These are phyloP conservation scores for Aspergillus nidulans DNA, from an alignment of 495 filamentous ascomycete species.

Conservation along the genomic window DNA sequence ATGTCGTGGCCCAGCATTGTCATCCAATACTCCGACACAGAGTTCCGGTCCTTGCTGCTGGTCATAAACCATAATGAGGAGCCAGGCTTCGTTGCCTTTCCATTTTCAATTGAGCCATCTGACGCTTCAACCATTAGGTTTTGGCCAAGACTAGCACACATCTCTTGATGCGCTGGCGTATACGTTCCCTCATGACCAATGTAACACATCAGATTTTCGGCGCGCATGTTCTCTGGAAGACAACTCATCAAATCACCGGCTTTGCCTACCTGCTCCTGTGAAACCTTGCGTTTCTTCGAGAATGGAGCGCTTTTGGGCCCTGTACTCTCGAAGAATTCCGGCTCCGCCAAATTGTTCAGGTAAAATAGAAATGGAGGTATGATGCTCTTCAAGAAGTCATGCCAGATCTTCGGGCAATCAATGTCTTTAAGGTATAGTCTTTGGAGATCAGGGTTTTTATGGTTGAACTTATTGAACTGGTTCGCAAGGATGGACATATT, in stretches of 20 bases:
- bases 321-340: constrained; percentile 49
- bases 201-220: constrained; percentile 97
- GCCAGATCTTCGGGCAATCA: constrained; percentile 52
- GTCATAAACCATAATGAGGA: constrained; percentile 99
- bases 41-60: constrained; percentile 77
- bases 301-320: constrained; percentile 8
- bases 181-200: constrained; percentile 97
- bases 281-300: not conserved
- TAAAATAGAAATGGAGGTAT: constrained; percentile 82
- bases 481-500: constrained; percentile 74
- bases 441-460: constrained; percentile 65
- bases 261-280: constrained; percentile 40
- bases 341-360: constrained; percentile 62
- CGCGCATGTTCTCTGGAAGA: constrained; percentile 77
- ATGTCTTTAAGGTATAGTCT: constrained; percentile 34
- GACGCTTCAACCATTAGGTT: constrained; percentile 97
- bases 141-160: constrained; percentile 93
- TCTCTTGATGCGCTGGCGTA: constrained; percentile 92
- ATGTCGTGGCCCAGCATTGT: constrained; percentile 90
- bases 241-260: constrained; percentile 93
- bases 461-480: constrained; percentile 65
- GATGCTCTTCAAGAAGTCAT: constrained; percentile 65
- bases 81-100: constrained; percentile 67
- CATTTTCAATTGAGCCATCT: constrained; percentile 47
- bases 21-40: constrained; percentile 88